Conservation (phyloP, 768 basidiomycete species). For the Kwoniella bestiolae region DNA sequence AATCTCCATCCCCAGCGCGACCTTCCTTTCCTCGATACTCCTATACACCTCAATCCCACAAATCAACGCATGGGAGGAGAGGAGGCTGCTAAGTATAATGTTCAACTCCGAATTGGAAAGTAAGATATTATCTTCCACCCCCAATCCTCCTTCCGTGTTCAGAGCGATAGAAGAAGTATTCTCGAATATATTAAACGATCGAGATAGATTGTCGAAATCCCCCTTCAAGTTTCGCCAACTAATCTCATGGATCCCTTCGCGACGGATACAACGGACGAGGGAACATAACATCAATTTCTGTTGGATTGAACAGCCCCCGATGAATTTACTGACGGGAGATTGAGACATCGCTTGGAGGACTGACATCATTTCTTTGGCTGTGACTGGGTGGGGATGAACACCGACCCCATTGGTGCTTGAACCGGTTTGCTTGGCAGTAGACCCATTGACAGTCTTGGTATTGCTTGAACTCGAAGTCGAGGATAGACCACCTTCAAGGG, state of each 20-base stretch:
- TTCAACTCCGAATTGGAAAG: conserved; percentile 69
- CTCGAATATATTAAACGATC: conserved; percentile 63
- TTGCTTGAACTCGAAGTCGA: neutral
- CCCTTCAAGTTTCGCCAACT: conserved; percentile 77
- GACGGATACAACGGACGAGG: conserved; percentile 76
- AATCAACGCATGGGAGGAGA: conserved; percentile 75
- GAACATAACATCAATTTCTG: conserved; percentile 87
- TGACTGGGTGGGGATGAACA: conserved; percentile 62
- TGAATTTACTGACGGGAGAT: conserved; percentile 81
- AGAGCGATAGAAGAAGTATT: neutral
- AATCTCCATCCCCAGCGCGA: conserved; percentile 82
- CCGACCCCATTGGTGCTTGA: neutral
- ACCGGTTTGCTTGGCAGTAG: no score
- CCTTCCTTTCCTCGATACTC: conserved; percentile 67
- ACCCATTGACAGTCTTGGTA: neutral
- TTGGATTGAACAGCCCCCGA: conserved; percentile 81
- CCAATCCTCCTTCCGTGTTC: neutral
- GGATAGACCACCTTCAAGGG: conserved; percentile 47
- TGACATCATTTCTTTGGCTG: conserved; percentile 72
- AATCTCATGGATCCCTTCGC: conserved; percentile 85
- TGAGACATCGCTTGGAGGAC: conserved; percentile 87
- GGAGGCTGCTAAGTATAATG: conserved; percentile 73
- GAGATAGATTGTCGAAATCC: conserved; percentile 74
- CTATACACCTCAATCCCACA: conserved; percentile 71
- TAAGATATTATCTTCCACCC: conserved; percentile 5